Conservation (phyloP, 257 asterid genomes). For the Solanum ahanhuiri region DNA sequence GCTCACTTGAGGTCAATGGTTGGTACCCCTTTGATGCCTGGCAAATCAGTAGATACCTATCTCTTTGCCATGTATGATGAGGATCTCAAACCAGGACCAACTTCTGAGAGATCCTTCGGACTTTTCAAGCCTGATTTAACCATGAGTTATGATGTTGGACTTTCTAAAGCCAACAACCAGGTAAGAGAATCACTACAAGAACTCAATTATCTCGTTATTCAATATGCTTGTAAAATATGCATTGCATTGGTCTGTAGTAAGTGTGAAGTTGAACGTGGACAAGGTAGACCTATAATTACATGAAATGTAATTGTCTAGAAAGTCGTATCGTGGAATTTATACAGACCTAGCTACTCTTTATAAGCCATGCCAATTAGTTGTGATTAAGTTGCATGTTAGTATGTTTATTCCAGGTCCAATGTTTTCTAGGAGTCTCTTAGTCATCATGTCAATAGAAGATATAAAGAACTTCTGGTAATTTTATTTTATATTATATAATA, state of each 20-base stretch:
- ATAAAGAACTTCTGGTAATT: background rate
- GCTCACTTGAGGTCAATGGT: conserved; percentile 48
- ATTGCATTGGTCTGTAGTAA: background rate
- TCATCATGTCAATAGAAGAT: background rate
- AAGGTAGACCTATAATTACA: background rate
- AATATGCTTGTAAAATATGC: background rate
- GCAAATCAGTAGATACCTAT: conserved; percentile 50
- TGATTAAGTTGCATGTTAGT: background rate
- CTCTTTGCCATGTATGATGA: conserved; percentile 66
- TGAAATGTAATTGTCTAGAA: background rate
- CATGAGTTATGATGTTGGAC: conserved; percentile 41
- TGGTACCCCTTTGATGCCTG: conserved; percentile 79
- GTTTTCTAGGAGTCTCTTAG: background rate
- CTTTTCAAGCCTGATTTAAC: conserved; percentile 56
- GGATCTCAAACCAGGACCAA: conserved; percentile 60
- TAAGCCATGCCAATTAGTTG: background rate
- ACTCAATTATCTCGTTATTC: background rate
- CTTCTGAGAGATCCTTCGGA: conserved; percentile 59
- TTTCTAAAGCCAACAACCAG: conserved; percentile 34
- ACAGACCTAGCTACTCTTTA: background rate
- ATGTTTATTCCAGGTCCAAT: background rate
- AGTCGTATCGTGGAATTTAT: background rate
- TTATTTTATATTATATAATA: background rate
- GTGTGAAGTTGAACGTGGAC: background rate
- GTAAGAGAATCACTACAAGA: conserved; percentile 11